These are phyloP conservation scores for Lactarius hengduanensis DNA, from an alignment of 768 basidiomycete species.

Conservation along the genomic window DNA sequence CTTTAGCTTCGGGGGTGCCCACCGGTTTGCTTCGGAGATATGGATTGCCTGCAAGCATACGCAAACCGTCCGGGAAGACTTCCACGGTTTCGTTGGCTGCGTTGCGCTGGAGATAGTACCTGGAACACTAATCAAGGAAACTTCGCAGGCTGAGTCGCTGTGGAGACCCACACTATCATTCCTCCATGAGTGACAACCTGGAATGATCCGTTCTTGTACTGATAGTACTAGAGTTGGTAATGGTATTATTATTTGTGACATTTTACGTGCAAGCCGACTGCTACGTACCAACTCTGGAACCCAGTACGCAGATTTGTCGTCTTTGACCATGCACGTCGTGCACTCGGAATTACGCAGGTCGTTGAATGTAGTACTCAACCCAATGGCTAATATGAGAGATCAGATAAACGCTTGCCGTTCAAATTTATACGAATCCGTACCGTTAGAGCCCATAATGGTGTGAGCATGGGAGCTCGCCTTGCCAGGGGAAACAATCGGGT, in stretches of 20 bases:
- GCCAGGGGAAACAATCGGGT: conserved; percentile 20
- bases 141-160: not conserved
- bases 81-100: conserved; percentile 2
- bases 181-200: conserved; percentile 14
- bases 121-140: conserved; percentile 7
- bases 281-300: conserved; percentile 17
- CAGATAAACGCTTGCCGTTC: not conserved
- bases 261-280: not conserved
- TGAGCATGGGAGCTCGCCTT: conserved; percentile 11
- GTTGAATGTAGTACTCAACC: conserved; percentile 3
- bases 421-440: not conserved
- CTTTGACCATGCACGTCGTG: conserved; percentile 24
- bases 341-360: conserved; percentile 15
- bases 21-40: conserved; percentile 30
- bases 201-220: conserved; percentile 15
- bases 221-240: conserved; percentile 11
- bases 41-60: conserved; percentile 33
- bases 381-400: conserved; percentile 10
- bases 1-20: conserved; percentile 18
- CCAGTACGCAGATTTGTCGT: conserved; percentile 26
- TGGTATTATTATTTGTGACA: not conserved
- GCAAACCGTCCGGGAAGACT: conserved; percentile 31
- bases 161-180: conserved; percentile 16
- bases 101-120: conserved; percentile 27
- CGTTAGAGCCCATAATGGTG: conserved; percentile 22